Percentiles rank a stretch among this genome's conserved stretches.
Evolutionary conservation across 2,329 filamentous ascomycete genomes (phyloP).

Genomic region (Aciculosporium take): DNA sequence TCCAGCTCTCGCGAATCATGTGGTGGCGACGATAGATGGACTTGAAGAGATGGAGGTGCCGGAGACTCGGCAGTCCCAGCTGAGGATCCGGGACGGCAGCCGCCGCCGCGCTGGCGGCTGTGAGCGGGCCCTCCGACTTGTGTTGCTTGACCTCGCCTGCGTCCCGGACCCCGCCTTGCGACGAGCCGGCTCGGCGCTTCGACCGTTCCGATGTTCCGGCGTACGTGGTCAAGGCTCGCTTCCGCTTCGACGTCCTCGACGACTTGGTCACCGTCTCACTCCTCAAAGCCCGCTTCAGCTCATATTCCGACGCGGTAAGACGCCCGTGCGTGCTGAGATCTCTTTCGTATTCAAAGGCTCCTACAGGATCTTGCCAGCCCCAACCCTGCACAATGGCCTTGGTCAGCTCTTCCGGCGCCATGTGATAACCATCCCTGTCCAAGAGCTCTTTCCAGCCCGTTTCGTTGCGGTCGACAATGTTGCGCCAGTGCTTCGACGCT

Average conservation of each 20-base stretch:
- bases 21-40: conserved; percentile 88
- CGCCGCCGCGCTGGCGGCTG: conserved; percentile 73
- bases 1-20: conserved; percentile 86
- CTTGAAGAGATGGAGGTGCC: conserved; percentile 85
- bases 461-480: conserved; percentile 82
- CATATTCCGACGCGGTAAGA: conserved; percentile 38
- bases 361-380: conserved; percentile 89
- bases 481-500: conserved; percentile 88
- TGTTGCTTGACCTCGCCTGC: conserved; percentile 29
- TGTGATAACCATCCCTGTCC: conserved; percentile 64
- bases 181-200: conserved; percentile 35
- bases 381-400: conserved; percentile 82
- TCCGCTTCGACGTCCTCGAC: conserved; percentile 39
- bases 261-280: conserved; percentile 27
- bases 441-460: conserved; percentile 91
- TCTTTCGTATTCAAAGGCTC: conserved; percentile 59
- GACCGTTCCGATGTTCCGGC: conserved; percentile 33
- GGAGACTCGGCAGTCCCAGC: conserved; percentile 62
- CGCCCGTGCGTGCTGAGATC: conserved; percentile 54
- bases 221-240: conserved; percentile 34
- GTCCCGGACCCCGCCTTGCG: conserved; percentile 27
- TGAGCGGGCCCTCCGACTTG: conserved; percentile 69
- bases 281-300: conserved; percentile 30
- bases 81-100: conserved; percentile 68
- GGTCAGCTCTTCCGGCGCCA: conserved; percentile 71